Evolutionary conservation across 208 protist genomes (phyloP), one percentile per base, ranked within the genome.

Genomic region (Leishmania guyanensis): DNA sequence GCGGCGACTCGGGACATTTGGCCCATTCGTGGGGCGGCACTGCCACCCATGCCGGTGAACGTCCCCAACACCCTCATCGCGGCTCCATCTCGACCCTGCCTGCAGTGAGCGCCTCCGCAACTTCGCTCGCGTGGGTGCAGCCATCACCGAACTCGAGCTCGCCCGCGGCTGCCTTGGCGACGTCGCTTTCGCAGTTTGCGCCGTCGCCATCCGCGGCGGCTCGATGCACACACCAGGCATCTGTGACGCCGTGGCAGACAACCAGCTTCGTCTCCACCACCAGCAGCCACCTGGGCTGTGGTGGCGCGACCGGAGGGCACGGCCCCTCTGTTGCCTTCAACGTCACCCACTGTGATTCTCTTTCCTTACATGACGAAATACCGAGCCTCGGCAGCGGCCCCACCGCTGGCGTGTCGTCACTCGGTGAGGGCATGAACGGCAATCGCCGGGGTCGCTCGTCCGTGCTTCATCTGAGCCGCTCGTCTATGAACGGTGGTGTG

Each of bases 401-500:
- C 54, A 56, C 76, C 33, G 72, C 82, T 50, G 76, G 82, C 64
- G 50, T 72, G 54, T 77, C 77, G 20, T 66, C 77, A n/a, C 12
- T 69, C 50, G 75, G 74, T 43, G 78, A 82, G 20, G 74, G 50
- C n/a, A 17, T 54, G 22, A 46, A 4, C 54, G 74, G 68, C 53
- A 66, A 29, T 43, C 50, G 69, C 22, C 65, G 76, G 65, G 77
- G 71, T 46, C 58, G 69, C 51, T 66, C 72, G 33, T 86, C 86
- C 9, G 83, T 86, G 36, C 80, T 89, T 80, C 82, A 84, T 65
- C 75, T 87, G 17, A 88, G 79, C 70, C 79, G 66, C 66, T 73
- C 82, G 29, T 83, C 78, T 5, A 39, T 87, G 26, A 86, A 82
- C 79, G 86, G 79, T 12, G 78, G 78, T 29, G 78, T 80, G 26